phyloP scores from a whole-genome alignment of 345 rosid species.

The Salix brachista region DNA sequence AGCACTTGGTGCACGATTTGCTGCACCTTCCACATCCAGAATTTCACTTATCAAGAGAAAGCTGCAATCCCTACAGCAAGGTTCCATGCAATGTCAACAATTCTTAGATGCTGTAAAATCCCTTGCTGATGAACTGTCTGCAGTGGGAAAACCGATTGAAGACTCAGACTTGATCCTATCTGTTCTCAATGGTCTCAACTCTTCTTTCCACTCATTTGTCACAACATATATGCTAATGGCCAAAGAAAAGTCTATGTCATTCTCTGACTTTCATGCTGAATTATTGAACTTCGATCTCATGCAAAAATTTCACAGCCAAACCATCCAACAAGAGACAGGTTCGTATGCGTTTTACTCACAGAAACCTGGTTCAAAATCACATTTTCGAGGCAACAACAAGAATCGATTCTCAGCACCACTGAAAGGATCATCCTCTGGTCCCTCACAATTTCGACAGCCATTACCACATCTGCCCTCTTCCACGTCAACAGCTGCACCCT shows the following conservation, averaged over 20 bases:
- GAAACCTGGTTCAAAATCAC: neutral
- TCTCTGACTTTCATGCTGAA: neutral
- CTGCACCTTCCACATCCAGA: neutral
- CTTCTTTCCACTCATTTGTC: neutral
- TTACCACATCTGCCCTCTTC: too few relatives aligned
- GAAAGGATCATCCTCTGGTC: too few relatives aligned
- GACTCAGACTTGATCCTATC: neutral
- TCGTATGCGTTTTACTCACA: neutral
- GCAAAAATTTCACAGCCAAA: neutral
- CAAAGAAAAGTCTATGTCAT: neutral
- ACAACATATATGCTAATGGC: neutral
- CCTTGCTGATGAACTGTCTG: neutral
- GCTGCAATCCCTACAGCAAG: neutral
- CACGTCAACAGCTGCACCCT: fast-evolving
- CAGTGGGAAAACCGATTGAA: neutral
- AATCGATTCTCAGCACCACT: too few relatives aligned
- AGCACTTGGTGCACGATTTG: neutral
- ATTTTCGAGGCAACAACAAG: too few relatives aligned
- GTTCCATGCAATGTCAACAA: neutral
- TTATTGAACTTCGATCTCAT: neutral
- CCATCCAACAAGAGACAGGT: neutral
- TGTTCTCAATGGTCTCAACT: neutral
- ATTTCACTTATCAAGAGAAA: neutral
- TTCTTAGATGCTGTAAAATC: too few relatives aligned
- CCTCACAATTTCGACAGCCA: too few relatives aligned